Conservation (phyloP, 129 eudicot species). For the Flaveria robusta region DNA sequence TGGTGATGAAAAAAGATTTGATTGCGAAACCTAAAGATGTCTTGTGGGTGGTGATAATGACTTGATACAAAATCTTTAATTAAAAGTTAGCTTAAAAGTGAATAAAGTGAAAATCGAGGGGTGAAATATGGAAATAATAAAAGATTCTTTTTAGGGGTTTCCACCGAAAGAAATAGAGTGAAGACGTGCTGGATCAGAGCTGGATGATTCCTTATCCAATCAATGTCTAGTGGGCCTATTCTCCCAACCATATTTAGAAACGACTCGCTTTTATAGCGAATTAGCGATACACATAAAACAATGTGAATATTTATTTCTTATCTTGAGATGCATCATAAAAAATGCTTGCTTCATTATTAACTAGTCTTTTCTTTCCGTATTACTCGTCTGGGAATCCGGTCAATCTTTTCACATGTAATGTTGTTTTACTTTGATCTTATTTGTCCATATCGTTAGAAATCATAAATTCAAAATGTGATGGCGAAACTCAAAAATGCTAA, state of each 20-base stretch:
- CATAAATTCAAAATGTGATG: no score
- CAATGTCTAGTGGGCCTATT: constrained; percentile 14
- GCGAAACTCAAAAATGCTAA: no score
- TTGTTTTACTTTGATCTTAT: no score
- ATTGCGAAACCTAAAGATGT: background rate
- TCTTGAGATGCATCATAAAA: background rate
- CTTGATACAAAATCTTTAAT: background rate
- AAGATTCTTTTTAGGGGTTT: constrained; percentile 3
- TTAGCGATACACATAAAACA: background rate
- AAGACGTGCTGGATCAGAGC: constrained; percentile 33
- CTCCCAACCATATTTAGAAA: constrained; percentile 24
- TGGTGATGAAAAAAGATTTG: constrained; percentile 11
- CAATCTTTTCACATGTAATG: no score
- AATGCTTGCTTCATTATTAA: background rate
- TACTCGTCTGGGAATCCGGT: no score
- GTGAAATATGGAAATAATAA: constrained; percentile 7
- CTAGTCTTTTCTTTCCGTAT: no score
- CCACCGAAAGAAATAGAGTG: constrained; percentile 28
- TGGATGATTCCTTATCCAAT: constrained; percentile 46
- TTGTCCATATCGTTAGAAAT: no score
- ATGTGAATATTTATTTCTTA: background rate
- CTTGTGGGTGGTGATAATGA: background rate
- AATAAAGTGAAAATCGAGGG: background rate
- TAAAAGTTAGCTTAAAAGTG: background rate
- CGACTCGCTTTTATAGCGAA: background rate